These are phyloP conservation scores for Colletotrichum viniferum DNA, from an alignment of 2,329 filamentous ascomycete genomes.

Conservation along the genomic window DNA sequence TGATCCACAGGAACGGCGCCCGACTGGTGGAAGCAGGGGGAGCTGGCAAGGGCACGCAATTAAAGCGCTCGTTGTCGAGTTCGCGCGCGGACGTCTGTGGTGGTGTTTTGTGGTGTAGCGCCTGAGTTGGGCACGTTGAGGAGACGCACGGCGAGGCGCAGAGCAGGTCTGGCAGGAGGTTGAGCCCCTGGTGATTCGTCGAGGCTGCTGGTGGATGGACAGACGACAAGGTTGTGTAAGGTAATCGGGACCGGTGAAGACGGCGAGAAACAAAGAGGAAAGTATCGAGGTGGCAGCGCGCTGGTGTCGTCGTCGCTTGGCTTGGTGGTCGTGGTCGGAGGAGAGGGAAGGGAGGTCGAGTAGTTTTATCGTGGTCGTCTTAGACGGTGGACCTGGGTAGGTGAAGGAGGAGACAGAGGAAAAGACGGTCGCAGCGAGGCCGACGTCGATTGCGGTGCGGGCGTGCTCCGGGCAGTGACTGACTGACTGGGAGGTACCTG, in stretches of 20 bases:
- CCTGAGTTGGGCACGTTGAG: neutral
- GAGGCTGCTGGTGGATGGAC: neutral
- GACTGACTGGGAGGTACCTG: neutral
- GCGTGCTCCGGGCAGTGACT: neutral
- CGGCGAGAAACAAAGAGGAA: neutral
- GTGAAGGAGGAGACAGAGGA: neutral
- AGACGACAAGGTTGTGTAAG: neutral
- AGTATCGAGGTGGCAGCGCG: neutral
- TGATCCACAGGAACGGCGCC: constrained; percentile 14
- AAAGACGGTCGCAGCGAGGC: neutral
- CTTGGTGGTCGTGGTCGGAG: neutral
- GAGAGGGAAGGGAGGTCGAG: neutral
- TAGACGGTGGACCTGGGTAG: neutral
- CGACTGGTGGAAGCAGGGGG: constrained; percentile 10
- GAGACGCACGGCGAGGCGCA: neutral
- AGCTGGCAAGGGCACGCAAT: constrained; percentile 9
- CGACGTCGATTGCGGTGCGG: neutral
- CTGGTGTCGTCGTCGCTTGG: neutral
- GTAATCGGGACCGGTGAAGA: neutral
- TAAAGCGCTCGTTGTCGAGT: neutral
- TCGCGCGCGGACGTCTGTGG: neutral
- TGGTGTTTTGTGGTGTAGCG: neutral
- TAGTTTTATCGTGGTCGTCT: neutral
- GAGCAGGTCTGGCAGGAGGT: constrained; percentile 14
- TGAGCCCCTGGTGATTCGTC: constrained; percentile 4